Evolutionary conservation across 176 grass and related monocot species (phyloP).

Genomic region (Elaeis guineensis): DNA sequence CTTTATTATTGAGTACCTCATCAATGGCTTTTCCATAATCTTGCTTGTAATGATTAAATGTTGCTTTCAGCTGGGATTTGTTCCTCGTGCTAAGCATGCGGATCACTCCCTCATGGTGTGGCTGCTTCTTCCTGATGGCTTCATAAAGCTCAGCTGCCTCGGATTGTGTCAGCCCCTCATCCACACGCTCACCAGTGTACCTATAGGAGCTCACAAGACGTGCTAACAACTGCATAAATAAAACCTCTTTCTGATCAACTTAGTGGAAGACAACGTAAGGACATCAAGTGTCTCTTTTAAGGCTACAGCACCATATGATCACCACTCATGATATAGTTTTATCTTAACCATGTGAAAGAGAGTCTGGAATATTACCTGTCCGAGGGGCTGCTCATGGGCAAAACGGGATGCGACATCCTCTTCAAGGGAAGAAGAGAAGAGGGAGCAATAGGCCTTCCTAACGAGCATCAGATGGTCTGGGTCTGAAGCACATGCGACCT

Average conservation of each 20-base stretch:
- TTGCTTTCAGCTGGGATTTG: slow-evolving; percentile 68
- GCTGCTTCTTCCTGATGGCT: slow-evolving; percentile 29
- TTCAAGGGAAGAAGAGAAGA: slow-evolving; percentile 62
- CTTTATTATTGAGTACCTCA: slow-evolving; percentile 41
- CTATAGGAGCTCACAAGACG: slow-evolving; percentile 65
- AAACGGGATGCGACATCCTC: slow-evolving; percentile 58
- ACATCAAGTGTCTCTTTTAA: too few species aligned
- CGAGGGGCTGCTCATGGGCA: slow-evolving; percentile 43
- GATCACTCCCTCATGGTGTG: slow-evolving; percentile 42
- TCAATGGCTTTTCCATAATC: slow-evolving; percentile 49
- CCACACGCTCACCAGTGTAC: slow-evolving; percentile 41
- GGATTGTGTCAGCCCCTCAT: slow-evolving; percentile 32
- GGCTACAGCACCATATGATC: too few species aligned
- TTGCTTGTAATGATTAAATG: slow-evolving; percentile 45
- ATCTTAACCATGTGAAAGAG: too few species aligned
- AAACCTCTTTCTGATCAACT: too few species aligned
- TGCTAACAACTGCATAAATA: slow-evolving; percentile 36
- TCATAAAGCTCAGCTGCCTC: slow-evolving; percentile 47
- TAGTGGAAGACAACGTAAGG: too few species aligned
- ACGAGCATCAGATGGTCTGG: slow-evolving; percentile 83
- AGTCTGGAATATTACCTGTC: slow-evolving; percentile 25
- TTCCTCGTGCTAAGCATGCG: slow-evolving; percentile 62
- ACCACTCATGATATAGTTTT: too few species aligned
- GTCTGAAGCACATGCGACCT: slow-evolving; percentile 75
- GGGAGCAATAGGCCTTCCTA: slow-evolving; percentile 67